Evolutionary conservation across 208 protist species (phyloP).

Genomic region (Trypanosoma rangeli): DNA sequence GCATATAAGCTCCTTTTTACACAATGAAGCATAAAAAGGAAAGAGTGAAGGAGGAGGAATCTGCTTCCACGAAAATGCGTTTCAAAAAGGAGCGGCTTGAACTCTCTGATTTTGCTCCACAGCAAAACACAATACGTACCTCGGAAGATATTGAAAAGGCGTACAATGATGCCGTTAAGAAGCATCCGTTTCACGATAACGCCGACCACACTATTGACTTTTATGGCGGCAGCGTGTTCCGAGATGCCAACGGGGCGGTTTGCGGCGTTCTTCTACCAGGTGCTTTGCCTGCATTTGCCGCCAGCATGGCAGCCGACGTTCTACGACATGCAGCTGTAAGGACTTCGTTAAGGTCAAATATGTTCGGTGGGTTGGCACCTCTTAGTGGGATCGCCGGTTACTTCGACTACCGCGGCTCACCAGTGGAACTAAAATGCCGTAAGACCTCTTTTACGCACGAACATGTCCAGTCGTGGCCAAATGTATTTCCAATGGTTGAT

Average conservation of each 20-base stretch:
- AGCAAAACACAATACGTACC: background rate
- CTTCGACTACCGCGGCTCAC: conserved; percentile 89
- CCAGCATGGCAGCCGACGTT: conserved; percentile 60
- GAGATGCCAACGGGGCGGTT: conserved; percentile 66
- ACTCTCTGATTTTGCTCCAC: background rate
- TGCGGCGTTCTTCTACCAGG: conserved; percentile 65
- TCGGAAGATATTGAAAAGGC: conserved; percentile 46
- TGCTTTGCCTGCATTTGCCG: conserved; percentile 64
- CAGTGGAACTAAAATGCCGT: conserved; percentile 80
- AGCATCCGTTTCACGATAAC: conserved; percentile 87
- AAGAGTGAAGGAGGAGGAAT: background rate
- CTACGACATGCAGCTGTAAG: conserved; percentile 64
- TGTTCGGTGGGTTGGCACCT: conserved; percentile 81
- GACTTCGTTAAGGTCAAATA: conserved; percentile 64
- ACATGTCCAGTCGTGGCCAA: conserved; percentile 58
- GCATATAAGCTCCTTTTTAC: too few relatives aligned
- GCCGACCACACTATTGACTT: conserved; percentile 66
- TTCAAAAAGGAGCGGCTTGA: conserved; percentile 14
- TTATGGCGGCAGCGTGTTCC: conserved; percentile 55
- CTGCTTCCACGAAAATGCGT: background rate
- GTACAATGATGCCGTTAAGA: conserved; percentile 63
- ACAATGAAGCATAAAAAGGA: conserved; percentile 26
- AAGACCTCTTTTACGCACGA: conserved; percentile 89
- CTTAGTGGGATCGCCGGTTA: conserved; percentile 90
- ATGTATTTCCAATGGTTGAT: conserved; percentile 86